phyloP scores from a whole-genome alignment of 768 basidiomycete species.

The Pleurotus ostreatus region DNA sequence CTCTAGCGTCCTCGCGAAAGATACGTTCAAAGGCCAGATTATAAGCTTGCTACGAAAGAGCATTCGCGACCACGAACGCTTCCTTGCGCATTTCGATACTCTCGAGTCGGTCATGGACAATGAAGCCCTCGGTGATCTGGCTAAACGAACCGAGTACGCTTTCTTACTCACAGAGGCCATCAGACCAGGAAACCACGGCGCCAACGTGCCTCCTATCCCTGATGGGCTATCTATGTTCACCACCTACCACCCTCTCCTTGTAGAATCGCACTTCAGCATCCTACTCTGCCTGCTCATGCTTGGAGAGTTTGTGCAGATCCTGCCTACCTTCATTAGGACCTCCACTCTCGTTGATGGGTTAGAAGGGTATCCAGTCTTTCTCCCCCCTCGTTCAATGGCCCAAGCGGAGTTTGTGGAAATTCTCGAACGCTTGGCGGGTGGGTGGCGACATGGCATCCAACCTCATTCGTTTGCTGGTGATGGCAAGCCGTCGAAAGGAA shows the following conservation, averaged over 20 bases:
- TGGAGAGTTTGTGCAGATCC: conserved; percentile 61
- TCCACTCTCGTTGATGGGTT: conserved; percentile 73
- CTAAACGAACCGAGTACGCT: conserved; percentile 58
- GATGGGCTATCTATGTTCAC: conserved; percentile 66
- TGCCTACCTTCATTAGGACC: conserved; percentile 62
- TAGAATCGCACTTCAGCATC: conserved; percentile 82
- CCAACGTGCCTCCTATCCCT: conserved; percentile 27
- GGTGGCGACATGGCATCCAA: conserved; percentile 67
- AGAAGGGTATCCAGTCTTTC: conserved; percentile 86
- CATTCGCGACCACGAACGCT: conserved; percentile 82
- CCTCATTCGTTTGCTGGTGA: conserved; percentile 45
- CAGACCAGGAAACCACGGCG: conserved; percentile 54
- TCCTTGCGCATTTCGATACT: conserved; percentile 78
- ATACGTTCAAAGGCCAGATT: conserved; percentile 58
- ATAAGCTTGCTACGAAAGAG: conserved; percentile 61
- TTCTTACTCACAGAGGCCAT: conserved; percentile 65
- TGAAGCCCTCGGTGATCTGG: conserved; percentile 38
- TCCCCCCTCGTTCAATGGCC: conserved; percentile 83
- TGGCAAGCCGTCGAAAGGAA: conserved; percentile 28
- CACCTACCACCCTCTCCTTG: conserved; percentile 86
- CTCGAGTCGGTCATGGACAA: conserved; percentile 42
- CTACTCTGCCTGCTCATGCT: conserved; percentile 75
- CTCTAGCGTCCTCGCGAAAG: conserved; percentile 49
- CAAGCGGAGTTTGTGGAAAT: conserved; percentile 89
- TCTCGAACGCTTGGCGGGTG: conserved; percentile 72